Percentiles rank a stretch among this genome's conserved stretches.
Evolutionary conservation across 257 asterid species (phyloP).

Genomic region (Nicotiana tomentosiformis): DNA sequence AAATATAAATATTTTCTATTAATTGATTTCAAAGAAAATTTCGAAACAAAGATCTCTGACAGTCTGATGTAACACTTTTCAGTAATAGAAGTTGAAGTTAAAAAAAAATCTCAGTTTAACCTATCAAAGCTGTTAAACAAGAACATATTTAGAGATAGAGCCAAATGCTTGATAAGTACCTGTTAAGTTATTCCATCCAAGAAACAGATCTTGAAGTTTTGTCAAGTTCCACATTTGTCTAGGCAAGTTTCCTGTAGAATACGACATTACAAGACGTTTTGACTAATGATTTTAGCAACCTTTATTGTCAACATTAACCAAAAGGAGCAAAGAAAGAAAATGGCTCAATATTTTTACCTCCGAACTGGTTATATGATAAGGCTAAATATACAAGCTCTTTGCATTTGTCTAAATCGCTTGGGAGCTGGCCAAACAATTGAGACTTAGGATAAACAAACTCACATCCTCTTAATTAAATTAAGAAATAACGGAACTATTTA

Average conservation of each 20-base stretch:
- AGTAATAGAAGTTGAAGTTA: background rate
- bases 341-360: background rate
- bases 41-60: background rate
- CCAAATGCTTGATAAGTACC: background rate
- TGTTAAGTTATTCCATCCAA: slow-evolving; percentile 3
- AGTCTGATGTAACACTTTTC: background rate
- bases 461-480: too few relatives aligned
- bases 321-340: too few relatives aligned
- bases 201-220: slow-evolving; percentile 5
- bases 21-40: too few relatives aligned
- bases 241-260: slow-evolving; percentile 12
- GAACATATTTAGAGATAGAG: background rate
- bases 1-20: too few relatives aligned
- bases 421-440: slow-evolving; percentile 13
- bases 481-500: too few relatives aligned
- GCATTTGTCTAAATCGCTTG: slow-evolving; percentile 7
- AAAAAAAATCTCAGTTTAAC: background rate
- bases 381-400: background rate
- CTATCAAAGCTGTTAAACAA: background rate
- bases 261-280: background rate
- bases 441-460: too few relatives aligned
- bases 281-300: background rate
- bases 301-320: background rate
- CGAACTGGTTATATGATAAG: too few relatives aligned
- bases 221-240: slow-evolving; percentile 9